Percentiles rank a stretch among this genome's conserved stretches.
Conservation (phyloP, 83 land plant genomes). For the Thuja plicata region DNA sequence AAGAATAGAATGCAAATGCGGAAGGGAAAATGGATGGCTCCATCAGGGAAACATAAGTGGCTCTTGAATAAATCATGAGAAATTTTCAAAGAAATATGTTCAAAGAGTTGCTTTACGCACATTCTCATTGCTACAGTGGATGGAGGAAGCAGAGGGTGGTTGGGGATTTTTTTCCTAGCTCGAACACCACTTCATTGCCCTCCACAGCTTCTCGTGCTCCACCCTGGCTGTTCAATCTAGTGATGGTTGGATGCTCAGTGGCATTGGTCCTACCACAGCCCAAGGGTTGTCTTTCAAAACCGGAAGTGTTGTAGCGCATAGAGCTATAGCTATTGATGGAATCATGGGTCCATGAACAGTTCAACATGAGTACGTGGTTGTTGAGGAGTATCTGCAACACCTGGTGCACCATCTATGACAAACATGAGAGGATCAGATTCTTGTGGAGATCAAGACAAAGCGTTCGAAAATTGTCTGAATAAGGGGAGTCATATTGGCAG, state of each 20-base stretch:
- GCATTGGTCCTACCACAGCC: constrained; percentile 64
- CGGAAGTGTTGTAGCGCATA: constrained; percentile 75
- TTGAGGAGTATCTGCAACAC: constrained; percentile 29
- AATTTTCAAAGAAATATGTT: no score
- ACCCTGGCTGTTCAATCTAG: constrained; percentile 40
- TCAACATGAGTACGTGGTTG: constrained; percentile 52
- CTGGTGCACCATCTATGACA: constrained; percentile 16
- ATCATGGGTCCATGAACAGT: constrained; percentile 71
- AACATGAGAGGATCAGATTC: constrained; percentile 42
- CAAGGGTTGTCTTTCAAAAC: constrained; percentile 78
- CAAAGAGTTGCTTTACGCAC: no score
- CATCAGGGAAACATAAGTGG: no score
- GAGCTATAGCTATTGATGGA: constrained; percentile 81
- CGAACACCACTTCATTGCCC: neutral
- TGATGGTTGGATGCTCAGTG: constrained; percentile 56
- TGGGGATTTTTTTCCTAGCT: neutral
- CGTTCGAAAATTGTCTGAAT: constrained; percentile 67
- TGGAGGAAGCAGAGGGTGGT: no score
- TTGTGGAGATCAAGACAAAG: constrained; percentile 45
- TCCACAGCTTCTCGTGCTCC: constrained; percentile 40
- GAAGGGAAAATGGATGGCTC: no score
- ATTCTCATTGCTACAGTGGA: no score
- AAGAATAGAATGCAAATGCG: no score
- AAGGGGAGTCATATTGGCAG: no score
- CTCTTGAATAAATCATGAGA: no score